These are phyloP conservation scores for Cercophora scortea DNA, from an alignment of 495 filamentous ascomycete genomes.

Conservation along the genomic window DNA sequence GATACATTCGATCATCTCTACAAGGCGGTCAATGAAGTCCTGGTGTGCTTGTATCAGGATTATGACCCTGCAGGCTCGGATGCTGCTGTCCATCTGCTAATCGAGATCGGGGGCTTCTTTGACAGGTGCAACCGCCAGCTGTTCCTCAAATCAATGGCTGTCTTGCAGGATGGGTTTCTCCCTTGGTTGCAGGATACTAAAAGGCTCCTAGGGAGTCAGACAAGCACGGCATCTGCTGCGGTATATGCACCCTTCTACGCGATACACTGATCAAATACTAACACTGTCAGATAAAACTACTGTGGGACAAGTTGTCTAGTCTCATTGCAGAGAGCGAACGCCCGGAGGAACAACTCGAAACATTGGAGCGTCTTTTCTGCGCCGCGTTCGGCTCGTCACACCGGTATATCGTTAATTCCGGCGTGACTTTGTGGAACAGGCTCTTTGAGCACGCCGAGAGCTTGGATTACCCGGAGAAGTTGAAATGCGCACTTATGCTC, in stretches of 20 bases:
- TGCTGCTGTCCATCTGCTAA: conserved; percentile 19
- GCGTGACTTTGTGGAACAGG: conserved; percentile 36
- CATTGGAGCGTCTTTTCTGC: conserved; percentile 32
- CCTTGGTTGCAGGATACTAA: conserved; percentile 54
- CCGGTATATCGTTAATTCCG: conserved; percentile 31
- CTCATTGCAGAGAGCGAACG: conserved; percentile 20
- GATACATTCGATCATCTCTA: conserved; percentile 59
- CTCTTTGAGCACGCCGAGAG: conserved; percentile 28
- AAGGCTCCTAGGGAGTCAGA: conserved; percentile 24
- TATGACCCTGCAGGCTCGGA: conserved; percentile 17
- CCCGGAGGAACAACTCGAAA: conserved; percentile 28
- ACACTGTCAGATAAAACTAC: conserved; percentile 24
- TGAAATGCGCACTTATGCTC: conserved; percentile 30
- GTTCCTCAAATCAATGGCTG: conserved; percentile 32
- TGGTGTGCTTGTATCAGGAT: conserved; percentile 37
- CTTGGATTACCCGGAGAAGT: conserved; percentile 33
- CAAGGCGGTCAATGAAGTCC: conserved; percentile 36
- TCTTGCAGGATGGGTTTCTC: conserved; percentile 51
- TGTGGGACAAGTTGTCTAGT: conserved; percentile 35
- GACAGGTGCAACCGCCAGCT: conserved; percentile 29
- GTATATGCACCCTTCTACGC: conserved; percentile 22
- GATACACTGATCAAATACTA: conserved; percentile 4
- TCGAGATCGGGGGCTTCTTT: conserved; percentile 28
- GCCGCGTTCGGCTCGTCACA: conserved; percentile 42
- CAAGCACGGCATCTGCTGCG: conserved; percentile 18